Evolutionary conservation across 1,284 basidiomycete genomes (phyloP), one percentile per base, ranked within the genome.

Genomic region (Dichomitus squalens): DNA sequence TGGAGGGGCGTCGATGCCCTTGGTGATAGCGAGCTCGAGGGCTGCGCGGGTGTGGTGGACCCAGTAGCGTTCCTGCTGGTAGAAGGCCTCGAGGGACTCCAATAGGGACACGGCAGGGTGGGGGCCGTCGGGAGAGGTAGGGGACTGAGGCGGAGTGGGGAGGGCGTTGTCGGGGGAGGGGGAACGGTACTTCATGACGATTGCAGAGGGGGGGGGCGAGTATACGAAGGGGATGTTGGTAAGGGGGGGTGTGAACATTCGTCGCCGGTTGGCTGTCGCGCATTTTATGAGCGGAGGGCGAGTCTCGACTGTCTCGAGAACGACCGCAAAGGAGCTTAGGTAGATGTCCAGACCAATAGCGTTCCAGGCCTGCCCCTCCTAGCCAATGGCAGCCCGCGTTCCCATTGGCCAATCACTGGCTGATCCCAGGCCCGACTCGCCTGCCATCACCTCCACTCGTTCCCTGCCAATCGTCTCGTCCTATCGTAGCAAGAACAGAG

Each of bases 61-160:
- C 86, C 87, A 89, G 72, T 81, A 81, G 41, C 82, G 82, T 72
- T 87, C 84, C 64, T 84, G 78, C 66, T 86, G 82, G 69, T 90
- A 89, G 64, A 85, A 88, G 14, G 79, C 72, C 43, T 84, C 76
- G 53, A 90, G 81, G 33, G 81, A 79, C 61, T 87, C 81, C 65
- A 89, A 81, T 63, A 86, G 79, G 58, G 77, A 73, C 49, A 81
- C 73, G 16, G 86, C 81, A 5, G 78, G 76, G 53, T 73, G 70
- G 16, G 67, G 66, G 36, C 72, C 68, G 46, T 72, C 74, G 43
- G 64, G 67, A 1, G 72, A 58, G 52, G 57, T 68, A 1, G 79
- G 79, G 25, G 79, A 79, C 55, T 72, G 75, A 14, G 79, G 79
- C 16, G 79, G 78, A 38, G 79, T 81, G 21, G 79, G 79, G 50